A percentile compares a stretch with the other conserved stretches of the same genome.
Conservation (phyloP, 2,329 filamentous ascomycete species). For the Nigrospora osmanthi region DNA sequence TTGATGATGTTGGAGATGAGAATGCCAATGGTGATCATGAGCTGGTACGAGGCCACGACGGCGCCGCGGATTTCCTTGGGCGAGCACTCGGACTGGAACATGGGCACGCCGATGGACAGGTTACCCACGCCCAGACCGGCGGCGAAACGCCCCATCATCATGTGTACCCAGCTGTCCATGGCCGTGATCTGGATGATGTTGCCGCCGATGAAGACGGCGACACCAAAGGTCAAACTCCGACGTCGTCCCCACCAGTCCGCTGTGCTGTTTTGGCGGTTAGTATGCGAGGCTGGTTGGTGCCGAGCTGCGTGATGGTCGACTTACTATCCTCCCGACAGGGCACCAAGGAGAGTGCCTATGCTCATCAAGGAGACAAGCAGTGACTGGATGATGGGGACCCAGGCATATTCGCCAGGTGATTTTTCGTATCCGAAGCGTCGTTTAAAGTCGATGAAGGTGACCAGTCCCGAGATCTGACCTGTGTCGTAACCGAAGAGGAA, state of each 20-base stretch:
- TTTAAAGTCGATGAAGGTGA: conserved; percentile 44
- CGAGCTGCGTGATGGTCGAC: neutral
- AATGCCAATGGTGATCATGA: conserved; percentile 67
- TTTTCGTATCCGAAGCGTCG: conserved; percentile 33
- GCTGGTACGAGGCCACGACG: conserved; percentile 63
- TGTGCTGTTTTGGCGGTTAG: conserved; percentile 18
- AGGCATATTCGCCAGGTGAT: conserved; percentile 20
- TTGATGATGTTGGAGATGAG: conserved; percentile 48
- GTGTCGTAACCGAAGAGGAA: conserved; percentile 59
- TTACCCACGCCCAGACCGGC: conserved; percentile 62
- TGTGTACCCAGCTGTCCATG: conserved; percentile 51
- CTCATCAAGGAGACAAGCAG: conserved; percentile 49
- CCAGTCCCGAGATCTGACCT: conserved; percentile 47
- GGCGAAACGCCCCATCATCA: conserved; percentile 58
- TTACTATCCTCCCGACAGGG: conserved; percentile 39
- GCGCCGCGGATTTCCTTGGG: conserved; percentile 56
- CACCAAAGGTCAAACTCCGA: conserved; percentile 43
- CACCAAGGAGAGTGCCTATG: conserved; percentile 47
- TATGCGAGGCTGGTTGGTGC: neutral
- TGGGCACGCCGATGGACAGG: conserved; percentile 57
- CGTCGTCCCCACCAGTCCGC: conserved; percentile 52
- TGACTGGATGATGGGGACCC: conserved; percentile 34
- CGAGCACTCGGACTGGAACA: conserved; percentile 59
- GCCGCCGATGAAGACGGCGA: conserved; percentile 53
- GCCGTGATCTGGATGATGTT: conserved; percentile 60